These are phyloP conservation scores for Colletotrichum sp. DNA, from an alignment of 2,329 filamentous ascomycete species.

Conservation along the genomic window DNA sequence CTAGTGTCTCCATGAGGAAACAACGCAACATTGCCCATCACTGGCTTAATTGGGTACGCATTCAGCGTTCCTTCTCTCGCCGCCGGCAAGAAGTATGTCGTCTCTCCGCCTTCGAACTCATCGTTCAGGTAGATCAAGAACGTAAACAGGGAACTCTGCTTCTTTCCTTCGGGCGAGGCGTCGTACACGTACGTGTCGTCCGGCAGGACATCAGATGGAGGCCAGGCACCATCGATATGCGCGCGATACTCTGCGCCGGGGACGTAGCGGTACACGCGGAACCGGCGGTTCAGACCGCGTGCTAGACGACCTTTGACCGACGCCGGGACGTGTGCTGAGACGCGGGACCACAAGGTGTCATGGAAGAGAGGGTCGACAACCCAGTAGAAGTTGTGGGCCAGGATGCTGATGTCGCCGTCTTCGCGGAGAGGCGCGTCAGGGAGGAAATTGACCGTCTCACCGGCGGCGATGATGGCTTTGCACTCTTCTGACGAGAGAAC, in stretches of 20 bases:
- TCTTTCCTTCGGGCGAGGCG: slow-evolving; percentile 60
- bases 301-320: slow-evolving; percentile 60
- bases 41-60: slow-evolving; percentile 70
- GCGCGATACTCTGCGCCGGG: slow-evolving; percentile 75
- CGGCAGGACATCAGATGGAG: slow-evolving; percentile 67
- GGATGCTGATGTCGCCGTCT: slow-evolving; percentile 67
- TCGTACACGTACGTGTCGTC: slow-evolving; percentile 70
- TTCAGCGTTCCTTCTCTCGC: slow-evolving; percentile 69
- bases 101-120: slow-evolving; percentile 75
- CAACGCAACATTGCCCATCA: slow-evolving; percentile 71
- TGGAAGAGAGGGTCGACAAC: slow-evolving; percentile 68
- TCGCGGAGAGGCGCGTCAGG: slow-evolving; percentile 71
- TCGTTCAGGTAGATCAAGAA: slow-evolving; percentile 75
- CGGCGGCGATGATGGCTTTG: slow-evolving; percentile 68
- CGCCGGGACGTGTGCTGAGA: slow-evolving; percentile 62
- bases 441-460: slow-evolving; percentile 68
- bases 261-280: slow-evolving; percentile 75
- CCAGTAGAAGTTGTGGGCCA: slow-evolving; percentile 80
- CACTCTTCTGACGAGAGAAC: slow-evolving; percentile 68
- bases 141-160: slow-evolving; percentile 72
- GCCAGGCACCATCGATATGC: slow-evolving; percentile 77
- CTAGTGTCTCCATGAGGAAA: slow-evolving; percentile 74
- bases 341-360: slow-evolving; percentile 66
- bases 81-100: slow-evolving; percentile 72
- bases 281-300: slow-evolving; percentile 71